phyloP scores from a whole-genome alignment of 257 asterid species.

The Paraleonurus japonicus region DNA sequence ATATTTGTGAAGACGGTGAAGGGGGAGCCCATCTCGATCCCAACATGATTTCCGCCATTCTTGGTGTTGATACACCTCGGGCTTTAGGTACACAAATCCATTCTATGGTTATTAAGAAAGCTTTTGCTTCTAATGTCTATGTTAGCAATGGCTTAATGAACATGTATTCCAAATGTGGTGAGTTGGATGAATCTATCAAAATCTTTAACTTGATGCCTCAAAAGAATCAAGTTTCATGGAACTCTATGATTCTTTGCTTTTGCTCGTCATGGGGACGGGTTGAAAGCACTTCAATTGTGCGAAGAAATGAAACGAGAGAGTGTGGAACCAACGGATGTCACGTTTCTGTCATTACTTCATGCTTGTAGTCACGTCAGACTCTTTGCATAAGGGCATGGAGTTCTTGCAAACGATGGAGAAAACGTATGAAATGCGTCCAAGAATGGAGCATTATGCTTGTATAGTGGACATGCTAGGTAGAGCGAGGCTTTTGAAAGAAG shows the following conservation, averaged over 20 bases:
- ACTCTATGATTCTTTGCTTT: constrained; percentile 78
- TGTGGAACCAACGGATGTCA: constrained; percentile 62
- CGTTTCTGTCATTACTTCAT: constrained; percentile 78
- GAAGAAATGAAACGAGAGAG: constrained; percentile 53
- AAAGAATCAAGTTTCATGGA: constrained; percentile 81
- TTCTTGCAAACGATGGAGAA: constrained; percentile 61
- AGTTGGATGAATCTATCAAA: constrained; percentile 55
- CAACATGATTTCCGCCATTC: constrained; percentile 63
- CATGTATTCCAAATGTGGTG: constrained; percentile 85
- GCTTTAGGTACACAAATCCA: constrained; percentile 79
- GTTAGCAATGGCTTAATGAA: constrained; percentile 74
- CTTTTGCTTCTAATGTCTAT: constrained; percentile 46
- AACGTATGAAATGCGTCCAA: constrained; percentile 49
- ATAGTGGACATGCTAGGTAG: constrained; percentile 88
- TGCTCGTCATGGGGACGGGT: constrained; percentile 79
- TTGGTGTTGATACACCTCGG: constrained; percentile 60
- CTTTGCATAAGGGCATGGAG: constrained; percentile 65
- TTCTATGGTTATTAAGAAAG: constrained; percentile 61
- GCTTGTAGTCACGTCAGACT: constrained; percentile 82
- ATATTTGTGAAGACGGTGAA: constrained; percentile 65
- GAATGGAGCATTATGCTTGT: constrained; percentile 82
- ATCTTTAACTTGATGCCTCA: constrained; percentile 43
- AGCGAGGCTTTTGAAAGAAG: constrained; percentile 70
- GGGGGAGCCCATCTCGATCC: constrained; percentile 54
- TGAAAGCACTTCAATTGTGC: constrained; percentile 47